These are phyloP conservation scores for Agarophyton chilense DNA, from an alignment of 23 red algal species.

Conservation along the genomic window DNA sequence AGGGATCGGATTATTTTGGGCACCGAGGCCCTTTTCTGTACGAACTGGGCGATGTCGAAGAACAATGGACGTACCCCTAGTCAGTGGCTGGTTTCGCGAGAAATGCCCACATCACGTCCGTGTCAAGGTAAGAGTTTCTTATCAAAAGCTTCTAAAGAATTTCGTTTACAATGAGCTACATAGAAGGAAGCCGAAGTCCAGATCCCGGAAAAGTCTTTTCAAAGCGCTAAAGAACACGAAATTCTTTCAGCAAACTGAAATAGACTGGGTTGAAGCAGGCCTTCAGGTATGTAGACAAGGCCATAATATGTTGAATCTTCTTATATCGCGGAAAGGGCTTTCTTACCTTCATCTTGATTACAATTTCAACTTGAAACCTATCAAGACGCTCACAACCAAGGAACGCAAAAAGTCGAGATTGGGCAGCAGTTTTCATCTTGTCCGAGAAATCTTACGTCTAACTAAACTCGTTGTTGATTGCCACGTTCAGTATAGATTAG, in stretches of 20 bases:
- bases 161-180: conserved; percentile 87
- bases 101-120: conserved; percentile 64
- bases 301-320: conserved; percentile 95
- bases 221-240: conserved; percentile 84
- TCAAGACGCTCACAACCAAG: conserved; percentile 97
- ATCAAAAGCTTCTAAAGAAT: conserved; percentile 93
- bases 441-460: conserved; percentile 90
- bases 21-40: conserved; percentile 81
- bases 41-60: conserved; percentile 75
- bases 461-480: conserved; percentile 95
- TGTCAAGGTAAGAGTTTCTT: conserved; percentile 93
- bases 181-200: conserved; percentile 60
- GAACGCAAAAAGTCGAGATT: conserved; percentile 96
- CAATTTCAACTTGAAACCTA: conserved; percentile 97
- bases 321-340: conserved; percentile 88
- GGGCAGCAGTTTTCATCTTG: conserved; percentile 96
- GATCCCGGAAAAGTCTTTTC: conserved; percentile 75
- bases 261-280: conserved; percentile 99
- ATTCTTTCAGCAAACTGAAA: conserved; percentile 94
- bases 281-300: conserved; percentile 89
- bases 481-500: conserved; percentile 93
- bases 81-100: conserved; percentile 82
- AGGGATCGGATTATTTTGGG: conserved; percentile 83
- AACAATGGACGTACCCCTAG: conserved; percentile 82
- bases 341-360: conserved; percentile 94